Evolutionary conservation across 164 flowering plant species (phyloP).

Genomic region (Aristolochia fimbriata): DNA sequence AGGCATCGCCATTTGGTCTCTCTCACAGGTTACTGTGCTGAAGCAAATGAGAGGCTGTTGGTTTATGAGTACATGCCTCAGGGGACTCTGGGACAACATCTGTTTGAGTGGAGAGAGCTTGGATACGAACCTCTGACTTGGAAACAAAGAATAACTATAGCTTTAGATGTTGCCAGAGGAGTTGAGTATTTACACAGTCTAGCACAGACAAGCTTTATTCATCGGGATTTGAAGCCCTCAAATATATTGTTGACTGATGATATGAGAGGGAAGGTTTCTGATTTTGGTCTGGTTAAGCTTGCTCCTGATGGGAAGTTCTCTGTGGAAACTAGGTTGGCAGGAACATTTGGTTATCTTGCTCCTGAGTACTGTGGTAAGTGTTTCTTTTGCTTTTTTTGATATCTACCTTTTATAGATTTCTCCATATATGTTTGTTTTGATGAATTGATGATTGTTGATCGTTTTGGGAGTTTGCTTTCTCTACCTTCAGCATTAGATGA

Average conservation of each 20-base stretch:
- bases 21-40: slow-evolving; percentile 32
- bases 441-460: no score
- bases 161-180: slow-evolving; percentile 48
- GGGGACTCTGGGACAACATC: slow-evolving; percentile 41
- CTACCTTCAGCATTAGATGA: no score
- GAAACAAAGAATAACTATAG: slow-evolving; percentile 42
- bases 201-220: slow-evolving; percentile 52
- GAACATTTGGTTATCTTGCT: slow-evolving; percentile 58
- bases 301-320: slow-evolving; percentile 46
- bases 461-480: background rate
- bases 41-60: slow-evolving; percentile 37
- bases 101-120: slow-evolving; percentile 21
- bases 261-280: slow-evolving; percentile 50
- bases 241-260: slow-evolving; percentile 44
- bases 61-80: slow-evolving; percentile 54
- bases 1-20: slow-evolving; percentile 52
- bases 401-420: no score
- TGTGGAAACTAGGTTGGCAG: slow-evolving; percentile 43
- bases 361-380: slow-evolving; percentile 48
- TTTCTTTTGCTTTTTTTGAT: background rate
- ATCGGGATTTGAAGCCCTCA: slow-evolving; percentile 45
- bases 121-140: slow-evolving; percentile 29
- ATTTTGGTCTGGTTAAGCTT: slow-evolving; percentile 45
- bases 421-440: no score
- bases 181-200: slow-evolving; percentile 48